Base-by-base conservation (phyloP, 1,284 basidiomycete genomes). In the Ceratobasidium sp. region DNA sequence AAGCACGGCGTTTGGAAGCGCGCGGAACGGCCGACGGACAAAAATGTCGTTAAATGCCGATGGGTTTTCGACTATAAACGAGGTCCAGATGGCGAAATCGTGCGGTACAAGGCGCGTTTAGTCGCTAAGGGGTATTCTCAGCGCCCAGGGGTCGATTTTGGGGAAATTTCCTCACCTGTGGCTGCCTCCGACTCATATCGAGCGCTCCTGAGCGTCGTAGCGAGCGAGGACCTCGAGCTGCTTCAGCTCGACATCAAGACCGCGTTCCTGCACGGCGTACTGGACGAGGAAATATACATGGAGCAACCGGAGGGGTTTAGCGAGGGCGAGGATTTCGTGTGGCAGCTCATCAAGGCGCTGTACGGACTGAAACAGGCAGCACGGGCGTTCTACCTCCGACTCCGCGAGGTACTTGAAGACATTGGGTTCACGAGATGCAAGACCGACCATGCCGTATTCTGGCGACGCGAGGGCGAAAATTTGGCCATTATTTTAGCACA, bases 51-150 rank as follows among this genome's bases (percentile, higher is more conserved):
- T 23, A 50, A 68, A 30, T 65, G 62, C 20, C 20, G 59, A 48
- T 85, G 83, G 84, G 83, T 84, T 0, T 85, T 81, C 71, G 77
- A 74, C 1, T 78, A 78, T 33, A 86, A 86, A 77, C 69, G 77
- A 16, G 81, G 84, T 78, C 78, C 75, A 8, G 70, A 83, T 23
- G 83, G 85, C 0, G 75, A 65, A 0, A 81, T 84, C 50, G 54
- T 79, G 0, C 78, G 48, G 78, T 83, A 62, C 81, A 54, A 88
- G 77, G 85, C 83, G 27, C 68, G 83, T 1, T 66, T 87, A 12
- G 85, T 88, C 7, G 83, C 84, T 1, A 82, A 85, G 80, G 87
- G 87, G 0, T 89, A 84, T 79, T 44, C 44, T 48, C 75, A 79
- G 59, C 33, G n/a, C 18, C 74, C 75, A 8, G 82, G 81, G 5